Evolutionary conservation across 176 grass and related monocot species (phyloP), one percentile per base, ranked within the genome.

Genomic region (Saccharum spontaneum): DNA sequence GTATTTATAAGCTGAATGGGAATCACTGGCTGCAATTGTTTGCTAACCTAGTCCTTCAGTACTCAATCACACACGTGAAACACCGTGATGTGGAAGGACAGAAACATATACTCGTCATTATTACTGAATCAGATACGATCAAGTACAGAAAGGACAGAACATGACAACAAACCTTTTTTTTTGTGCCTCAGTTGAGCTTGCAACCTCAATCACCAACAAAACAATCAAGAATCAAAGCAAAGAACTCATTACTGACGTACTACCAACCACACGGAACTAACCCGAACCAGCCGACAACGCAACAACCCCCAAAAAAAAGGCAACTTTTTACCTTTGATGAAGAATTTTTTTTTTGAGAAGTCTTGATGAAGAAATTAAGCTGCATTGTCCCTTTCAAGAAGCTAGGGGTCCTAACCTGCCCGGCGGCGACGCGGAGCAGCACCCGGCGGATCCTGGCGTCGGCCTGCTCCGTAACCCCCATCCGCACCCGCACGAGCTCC

Each of bases 361-460:
- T n/a, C n/a, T n/a, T n/a, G n/a, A n/a, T 9, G 28, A 37, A 78
- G 18, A 70, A 55, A 74, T 14, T 1, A 66, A 37, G 60, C 41
- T 52, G 40, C 31, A 83, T 88, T 74, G 71, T 50, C 71, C 7
- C 24, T 91, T 69, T 39, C 79, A 57, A 61, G 72, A 71, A 76
- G 82, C 20, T 69, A 4, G 22, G 18, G 77, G 24, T 84, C 33
- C 11, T 65, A 20, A 98, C 96, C 91, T 98, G 93, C 11, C 83
- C 85, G 26, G 91, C 91, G 2, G 89, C 86, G 31, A 92, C 82
- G 55, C 93, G 89, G 49, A 95, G 89, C 66, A 98, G 85, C 26
- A 77, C 86, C 65, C 89, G 89, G 17, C 91, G 91, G 91, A 98
- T 94, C 83, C 89, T 94, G 33, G 89, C 55, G 83, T 98, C 96